Evolutionary conservation across 768 basidiomycete species (phyloP).

Genomic region (Cytidiella melzeri): DNA sequence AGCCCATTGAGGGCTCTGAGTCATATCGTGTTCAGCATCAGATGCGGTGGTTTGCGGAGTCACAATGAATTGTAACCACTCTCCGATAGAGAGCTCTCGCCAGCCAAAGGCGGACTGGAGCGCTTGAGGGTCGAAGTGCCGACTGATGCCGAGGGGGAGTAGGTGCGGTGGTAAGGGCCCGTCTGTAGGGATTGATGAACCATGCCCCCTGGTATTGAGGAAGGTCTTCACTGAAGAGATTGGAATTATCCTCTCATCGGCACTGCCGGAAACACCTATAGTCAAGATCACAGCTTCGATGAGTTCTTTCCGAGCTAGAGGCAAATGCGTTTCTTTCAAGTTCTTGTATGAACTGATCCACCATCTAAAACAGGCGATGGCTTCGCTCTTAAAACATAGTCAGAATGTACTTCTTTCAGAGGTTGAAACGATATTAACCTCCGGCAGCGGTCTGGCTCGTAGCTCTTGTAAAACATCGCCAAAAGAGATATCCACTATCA

Average conservation of each 20-base stretch:
- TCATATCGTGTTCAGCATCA: constrained; percentile 54
- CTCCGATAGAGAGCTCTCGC: constrained; percentile 65
- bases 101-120: constrained; percentile 62
- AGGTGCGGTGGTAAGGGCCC: constrained; percentile 72
- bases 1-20: constrained; percentile 62
- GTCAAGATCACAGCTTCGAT: constrained; percentile 65
- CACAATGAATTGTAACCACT: constrained; percentile 71
- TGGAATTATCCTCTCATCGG: constrained; percentile 53
- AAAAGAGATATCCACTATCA: constrained; percentile 73
- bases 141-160: constrained; percentile 61
- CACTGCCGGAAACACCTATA: constrained; percentile 27
- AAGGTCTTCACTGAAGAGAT: constrained; percentile 67
- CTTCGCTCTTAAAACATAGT: constrained; percentile 31
- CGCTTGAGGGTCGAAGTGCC: constrained; percentile 44
- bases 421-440: constrained; percentile 6
- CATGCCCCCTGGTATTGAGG: constrained; percentile 55
- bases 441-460: constrained; percentile 59
- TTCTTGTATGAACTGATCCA: constrained; percentile 52
- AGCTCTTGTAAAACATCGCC: constrained; percentile 80
- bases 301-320: constrained; percentile 50
- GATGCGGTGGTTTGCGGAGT: constrained; percentile 36
- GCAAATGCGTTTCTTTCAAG: constrained; percentile 29
- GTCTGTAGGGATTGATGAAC: constrained; percentile 56
- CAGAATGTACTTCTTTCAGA: not conserved
- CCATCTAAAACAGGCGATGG: constrained; percentile 84